Evolutionary conservation across 352 stramenopile species (phyloP).

Genomic region (Phytophthora kernoviae): DNA sequence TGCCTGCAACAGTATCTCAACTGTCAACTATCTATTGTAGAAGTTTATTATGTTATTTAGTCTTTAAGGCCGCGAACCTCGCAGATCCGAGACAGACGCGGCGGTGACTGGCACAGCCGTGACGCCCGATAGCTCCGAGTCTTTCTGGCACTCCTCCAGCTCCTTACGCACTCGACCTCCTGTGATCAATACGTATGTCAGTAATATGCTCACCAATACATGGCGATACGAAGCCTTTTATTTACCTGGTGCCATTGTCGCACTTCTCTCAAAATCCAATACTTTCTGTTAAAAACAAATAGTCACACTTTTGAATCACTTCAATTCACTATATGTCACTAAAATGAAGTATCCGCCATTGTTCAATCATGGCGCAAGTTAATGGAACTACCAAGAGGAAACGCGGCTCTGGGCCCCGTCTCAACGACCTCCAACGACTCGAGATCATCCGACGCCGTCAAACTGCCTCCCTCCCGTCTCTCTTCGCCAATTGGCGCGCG

Average conservation of each 20-base stretch:
- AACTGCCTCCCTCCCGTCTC: slow-evolving; percentile 3
- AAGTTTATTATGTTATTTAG: background rate
- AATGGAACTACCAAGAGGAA: slow-evolving; percentile 10
- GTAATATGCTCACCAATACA: background rate
- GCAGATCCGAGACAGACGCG: slow-evolving; percentile 32
- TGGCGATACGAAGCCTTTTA: background rate
- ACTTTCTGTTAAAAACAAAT: background rate
- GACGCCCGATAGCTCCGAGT: slow-evolving; percentile 84
- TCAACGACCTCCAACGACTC: slow-evolving; percentile 36
- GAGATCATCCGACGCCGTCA: slow-evolving; percentile 32
- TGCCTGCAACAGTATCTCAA: slow-evolving; percentile 30
- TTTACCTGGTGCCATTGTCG: background rate
- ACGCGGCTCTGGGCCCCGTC: slow-evolving; percentile 24
- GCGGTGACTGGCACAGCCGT: slow-evolving; percentile 50
- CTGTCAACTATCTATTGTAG: background rate
- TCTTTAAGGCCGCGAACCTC: slow-evolving; percentile 14
- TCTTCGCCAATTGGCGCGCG: slow-evolving; percentile 26
- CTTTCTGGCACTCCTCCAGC: slow-evolving; percentile 86
- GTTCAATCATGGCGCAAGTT: background rate
- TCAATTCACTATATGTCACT: background rate
- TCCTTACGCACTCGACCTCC: slow-evolving; percentile 86
- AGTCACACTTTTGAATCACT: background rate
- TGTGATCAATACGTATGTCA: slow-evolving; percentile 9
- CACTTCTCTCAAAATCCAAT: background rate
- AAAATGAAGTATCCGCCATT: too few relatives aligned